Conservation (phyloP, 2,329 filamentous ascomycete genomes). For the Cadophora luteo-olivacea region DNA sequence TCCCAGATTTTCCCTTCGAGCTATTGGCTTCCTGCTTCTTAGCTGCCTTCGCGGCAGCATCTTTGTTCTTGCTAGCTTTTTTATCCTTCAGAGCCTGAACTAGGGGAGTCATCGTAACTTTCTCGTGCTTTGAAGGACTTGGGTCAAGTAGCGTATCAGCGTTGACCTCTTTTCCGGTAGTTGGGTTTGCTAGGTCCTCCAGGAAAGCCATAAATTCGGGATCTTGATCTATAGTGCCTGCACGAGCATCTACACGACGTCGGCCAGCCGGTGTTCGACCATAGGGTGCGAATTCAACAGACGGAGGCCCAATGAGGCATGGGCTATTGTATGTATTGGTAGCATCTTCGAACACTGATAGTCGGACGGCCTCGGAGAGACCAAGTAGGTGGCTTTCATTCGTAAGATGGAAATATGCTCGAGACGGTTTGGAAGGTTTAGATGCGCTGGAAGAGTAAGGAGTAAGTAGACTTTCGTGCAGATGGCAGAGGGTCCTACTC, state of each 20-base stretch:
- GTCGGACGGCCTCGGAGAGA: slow-evolving; percentile 74
- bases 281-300: slow-evolving; percentile 82
- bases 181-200: slow-evolving; percentile 79
- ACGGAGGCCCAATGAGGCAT: slow-evolving; percentile 78
- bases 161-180: slow-evolving; percentile 54
- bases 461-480: slow-evolving; percentile 18
- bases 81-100: slow-evolving; percentile 92
- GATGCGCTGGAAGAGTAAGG: slow-evolving; percentile 63
- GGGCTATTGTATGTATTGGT: slow-evolving; percentile 76
- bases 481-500: slow-evolving; percentile 62
- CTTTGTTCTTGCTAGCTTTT: slow-evolving; percentile 76
- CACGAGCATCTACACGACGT: slow-evolving; percentile 78
- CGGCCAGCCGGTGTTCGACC: slow-evolving; percentile 80
- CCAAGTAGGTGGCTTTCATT: slow-evolving; percentile 70
- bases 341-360: slow-evolving; percentile 78
- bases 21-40: slow-evolving; percentile 57
- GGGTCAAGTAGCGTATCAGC: slow-evolving; percentile 48
- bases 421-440: slow-evolving; percentile 81
- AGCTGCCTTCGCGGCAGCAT: slow-evolving; percentile 59
- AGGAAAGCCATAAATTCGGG: slow-evolving; percentile 95
- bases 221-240: slow-evolving; percentile 96
- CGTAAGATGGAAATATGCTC: slow-evolving; percentile 84
- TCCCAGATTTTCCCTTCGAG: slow-evolving; percentile 58
- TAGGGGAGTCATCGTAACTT: slow-evolving; percentile 83
- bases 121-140: slow-evolving; percentile 49